Conservation (phyloP, 2,329 filamentous ascomycete genomes). For the Aspergillus sp. region DNA sequence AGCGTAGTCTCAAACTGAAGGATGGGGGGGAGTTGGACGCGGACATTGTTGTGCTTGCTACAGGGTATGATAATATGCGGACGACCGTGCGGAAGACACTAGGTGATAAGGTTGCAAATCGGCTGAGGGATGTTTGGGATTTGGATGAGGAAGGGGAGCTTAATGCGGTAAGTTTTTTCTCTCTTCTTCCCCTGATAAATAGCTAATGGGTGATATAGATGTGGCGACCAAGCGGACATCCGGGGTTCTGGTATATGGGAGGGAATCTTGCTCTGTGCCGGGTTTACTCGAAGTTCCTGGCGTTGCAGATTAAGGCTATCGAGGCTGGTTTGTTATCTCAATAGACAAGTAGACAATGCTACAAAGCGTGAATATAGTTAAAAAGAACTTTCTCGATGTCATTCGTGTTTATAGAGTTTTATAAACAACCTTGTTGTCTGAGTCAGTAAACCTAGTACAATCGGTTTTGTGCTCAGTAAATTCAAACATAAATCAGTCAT, state of each 20-base stretch:
- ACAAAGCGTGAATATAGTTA: too few species aligned
- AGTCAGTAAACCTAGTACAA: too few species aligned
- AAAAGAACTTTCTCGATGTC: too few species aligned
- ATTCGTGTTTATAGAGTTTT: too few species aligned
- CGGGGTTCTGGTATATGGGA: constrained; percentile 66
- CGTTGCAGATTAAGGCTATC: constrained; percentile 51
- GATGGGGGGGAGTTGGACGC: constrained; percentile 60
- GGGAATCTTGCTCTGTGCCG: constrained; percentile 64
- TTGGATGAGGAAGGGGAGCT: constrained; percentile 58
- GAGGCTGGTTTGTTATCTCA: constrained; percentile 37
- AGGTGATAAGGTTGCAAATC: constrained; percentile 60
- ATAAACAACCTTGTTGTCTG: too few species aligned
- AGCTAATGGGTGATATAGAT: constrained; percentile 13
- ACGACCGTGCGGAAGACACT: constrained; percentile 62
- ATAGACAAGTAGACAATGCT: not conserved
- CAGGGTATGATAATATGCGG: constrained; percentile 68
- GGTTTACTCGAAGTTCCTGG: constrained; percentile 57
- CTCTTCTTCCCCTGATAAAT: not conserved
- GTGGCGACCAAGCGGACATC: constrained; percentile 62
- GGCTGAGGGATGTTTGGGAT: constrained; percentile 60
- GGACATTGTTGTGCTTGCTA: constrained; percentile 64
- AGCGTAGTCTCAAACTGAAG: constrained; percentile 47
- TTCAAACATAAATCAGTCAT: too few species aligned
- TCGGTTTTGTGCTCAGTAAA: too few species aligned
- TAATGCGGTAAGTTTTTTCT: constrained; percentile 38